These are phyloP conservation scores for Chrysochromulina parva DNA, from an alignment of 78 protist genomes.

Conservation along the genomic window DNA sequence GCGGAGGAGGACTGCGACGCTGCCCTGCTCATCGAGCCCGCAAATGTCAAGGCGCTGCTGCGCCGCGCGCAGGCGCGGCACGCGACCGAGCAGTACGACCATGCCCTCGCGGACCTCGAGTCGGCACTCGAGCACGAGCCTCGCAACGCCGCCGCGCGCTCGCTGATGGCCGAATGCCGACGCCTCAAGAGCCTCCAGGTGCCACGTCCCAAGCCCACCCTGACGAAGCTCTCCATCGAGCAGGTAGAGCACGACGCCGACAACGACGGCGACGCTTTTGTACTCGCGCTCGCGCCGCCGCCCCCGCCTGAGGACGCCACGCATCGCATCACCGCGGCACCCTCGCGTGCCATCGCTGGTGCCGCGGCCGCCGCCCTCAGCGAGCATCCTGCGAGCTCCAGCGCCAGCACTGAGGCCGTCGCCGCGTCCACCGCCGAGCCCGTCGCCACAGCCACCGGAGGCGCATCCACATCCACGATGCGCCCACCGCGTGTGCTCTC, in stretches of 20 bases:
- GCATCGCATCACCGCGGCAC: too few relatives aligned
- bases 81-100: not conserved
- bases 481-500: too few relatives aligned
- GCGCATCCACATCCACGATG: too few relatives aligned
- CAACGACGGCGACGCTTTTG: not conserved
- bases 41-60: not conserved
- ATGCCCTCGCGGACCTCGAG: not conserved
- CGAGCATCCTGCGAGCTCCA: too few relatives aligned
- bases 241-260: not conserved
- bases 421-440: too few relatives aligned
- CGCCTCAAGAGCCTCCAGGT: not conserved
- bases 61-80: conserved; percentile 13
- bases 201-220: too few relatives aligned
- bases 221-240: not conserved
- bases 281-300: not conserved
- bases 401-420: too few relatives aligned
- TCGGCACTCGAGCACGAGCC: not conserved
- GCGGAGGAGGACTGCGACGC: conserved; percentile 6
- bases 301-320: too few relatives aligned
- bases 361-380: too few relatives aligned
- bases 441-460: too few relatives aligned
- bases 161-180: not conserved
- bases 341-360: too few relatives aligned
- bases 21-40: not conserved
- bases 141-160: not conserved